Evolutionary conservation across 2,329 filamentous ascomycete genomes (phyloP), one percentile per base, ranked within the genome.

Genomic region (Epichloe typhina): DNA sequence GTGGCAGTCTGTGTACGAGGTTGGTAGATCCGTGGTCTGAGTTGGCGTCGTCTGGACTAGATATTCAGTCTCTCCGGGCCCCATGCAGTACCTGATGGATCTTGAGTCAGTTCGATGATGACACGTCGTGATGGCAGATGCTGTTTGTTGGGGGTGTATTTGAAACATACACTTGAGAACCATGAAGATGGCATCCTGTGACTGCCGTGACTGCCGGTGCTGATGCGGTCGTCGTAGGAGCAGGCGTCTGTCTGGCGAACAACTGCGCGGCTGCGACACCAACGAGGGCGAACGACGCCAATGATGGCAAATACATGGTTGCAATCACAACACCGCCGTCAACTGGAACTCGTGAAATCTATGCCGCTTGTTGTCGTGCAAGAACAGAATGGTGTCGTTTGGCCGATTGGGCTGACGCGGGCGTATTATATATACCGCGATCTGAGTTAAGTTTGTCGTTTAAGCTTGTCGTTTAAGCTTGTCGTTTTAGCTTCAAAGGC

Each of bases 1-100:
- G 61, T 88, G 83, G 60, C 84, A 87, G 50, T 66, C 78, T 0
- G 81, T 85, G 58, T 80, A 86, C 49, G 75, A 66, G 0, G 80
- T 69, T 1, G 83, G 80, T 17, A 80, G 64, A 46, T 75, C 73
- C 44, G 72, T 72, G 1, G 75, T 80, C 17, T 72, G 72, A 4
- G 77, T 84, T 3, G 71, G 68, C 6, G 74, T 72, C 3, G 70
- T 66, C 47, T 68, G 66, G 21, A 74, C 66, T 37, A 65, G 56
- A 50, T 70, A 75, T 58, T 74, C 72, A 0, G 64, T 64, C 9
- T 64, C 60, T 44, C 66, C 69, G 39, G 47, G 47, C 2, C 65
- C 69, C 56, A 74, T 64, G 56, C 74, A 77, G 54, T 64, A 69
- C 13, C 72, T 75, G 53, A 31, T 35, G n/a, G 6, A 19, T 11